phyloP scores from a whole-genome alignment of 768 basidiomycete species.

The Boletus tomentosulus region DNA sequence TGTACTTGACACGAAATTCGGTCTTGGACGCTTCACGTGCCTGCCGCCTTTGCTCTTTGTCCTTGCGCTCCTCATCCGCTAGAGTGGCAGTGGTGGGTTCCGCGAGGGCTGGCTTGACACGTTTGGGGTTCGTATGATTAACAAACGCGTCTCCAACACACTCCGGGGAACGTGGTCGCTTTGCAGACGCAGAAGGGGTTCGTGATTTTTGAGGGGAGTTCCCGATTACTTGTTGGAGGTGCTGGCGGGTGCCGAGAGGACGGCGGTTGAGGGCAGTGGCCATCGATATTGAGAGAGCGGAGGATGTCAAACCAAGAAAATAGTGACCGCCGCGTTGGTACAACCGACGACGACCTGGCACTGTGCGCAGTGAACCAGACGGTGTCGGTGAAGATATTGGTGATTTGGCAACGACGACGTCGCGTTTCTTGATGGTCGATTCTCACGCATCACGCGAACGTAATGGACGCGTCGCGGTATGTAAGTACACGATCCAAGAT shows the following conservation, averaged over 20 bases:
- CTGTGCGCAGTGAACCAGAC: background rate
- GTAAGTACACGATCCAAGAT: background rate
- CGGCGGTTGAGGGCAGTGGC: conserved; percentile 43
- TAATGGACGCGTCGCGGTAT: conserved; percentile 21
- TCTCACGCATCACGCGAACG: conserved; percentile 26
- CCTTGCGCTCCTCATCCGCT: conserved; percentile 38
- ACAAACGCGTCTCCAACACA: conserved; percentile 30
- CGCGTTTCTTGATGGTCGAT: conserved; percentile 4
- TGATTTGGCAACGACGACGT: background rate
- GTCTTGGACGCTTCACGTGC: conserved; percentile 54
- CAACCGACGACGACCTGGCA: background rate
- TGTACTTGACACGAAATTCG: conserved; percentile 83
- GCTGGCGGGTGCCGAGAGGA: conserved; percentile 43
- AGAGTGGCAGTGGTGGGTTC: conserved; percentile 19
- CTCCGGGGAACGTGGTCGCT: conserved; percentile 53
- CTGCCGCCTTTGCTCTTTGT: conserved; percentile 44
- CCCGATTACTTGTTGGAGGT: conserved; percentile 33
- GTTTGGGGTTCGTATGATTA: conserved; percentile 36
- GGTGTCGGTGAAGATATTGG: conserved; percentile 4
- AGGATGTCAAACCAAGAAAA: conserved; percentile 5
- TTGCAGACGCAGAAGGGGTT: conserved; percentile 33
- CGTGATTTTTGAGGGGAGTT: conserved; percentile 35
- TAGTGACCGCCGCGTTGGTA: background rate
- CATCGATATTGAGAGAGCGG: conserved; percentile 27
- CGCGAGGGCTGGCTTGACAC: conserved; percentile 35